Percentiles rank a stretch among this genome's conserved stretches.
These are phyloP conservation scores for Cerrena zonata DNA, from an alignment of 1,284 basidiomycete genomes.

Conservation along the genomic window DNA sequence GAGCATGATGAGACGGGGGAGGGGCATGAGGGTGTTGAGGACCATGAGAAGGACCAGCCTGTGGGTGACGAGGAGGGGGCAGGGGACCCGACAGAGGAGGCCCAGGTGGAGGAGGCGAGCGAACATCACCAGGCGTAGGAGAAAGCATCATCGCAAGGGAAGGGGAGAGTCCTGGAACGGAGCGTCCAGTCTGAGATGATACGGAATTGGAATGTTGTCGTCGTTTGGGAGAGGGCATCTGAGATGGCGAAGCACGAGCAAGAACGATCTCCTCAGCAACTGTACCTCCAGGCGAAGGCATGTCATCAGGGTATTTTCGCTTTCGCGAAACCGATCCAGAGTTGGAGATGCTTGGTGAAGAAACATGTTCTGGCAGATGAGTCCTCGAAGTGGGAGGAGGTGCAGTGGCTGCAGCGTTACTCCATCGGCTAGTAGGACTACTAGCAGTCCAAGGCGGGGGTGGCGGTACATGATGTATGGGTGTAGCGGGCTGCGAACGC, in stretches of 20 bases:
- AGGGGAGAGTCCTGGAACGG: slow-evolving; percentile 23
- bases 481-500: slow-evolving; percentile 9
- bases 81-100: not conserved
- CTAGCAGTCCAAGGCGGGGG: slow-evolving; percentile 60
- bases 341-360: not conserved
- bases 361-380: slow-evolving; percentile 12
- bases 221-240: slow-evolving; percentile 7
- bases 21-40: no score
- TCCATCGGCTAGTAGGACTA: slow-evolving; percentile 40
- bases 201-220: slow-evolving; percentile 12
- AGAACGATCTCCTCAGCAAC: slow-evolving; percentile 6
- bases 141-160: slow-evolving; percentile 31
- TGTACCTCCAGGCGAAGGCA: slow-evolving; percentile 12
- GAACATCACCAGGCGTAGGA: slow-evolving; percentile 11
- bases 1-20: no score
- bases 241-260: slow-evolving; percentile 1
- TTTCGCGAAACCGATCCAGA: slow-evolving; percentile 28
- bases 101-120: not conserved
- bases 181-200: slow-evolving; percentile 15
- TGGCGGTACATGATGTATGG: slow-evolving; percentile 41
- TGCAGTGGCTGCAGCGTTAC: slow-evolving; percentile 26
- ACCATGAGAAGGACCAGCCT: no score
- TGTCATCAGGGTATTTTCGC: slow-evolving; percentile 40
- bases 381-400: slow-evolving; percentile 23
- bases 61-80: not conserved